A percentile compares a stretch with the other conserved stretches of the same genome.
These are phyloP conservation scores for Thelonectria discophora DNA, from an alignment of 2,329 filamentous ascomycete species.

Conservation along the genomic window DNA sequence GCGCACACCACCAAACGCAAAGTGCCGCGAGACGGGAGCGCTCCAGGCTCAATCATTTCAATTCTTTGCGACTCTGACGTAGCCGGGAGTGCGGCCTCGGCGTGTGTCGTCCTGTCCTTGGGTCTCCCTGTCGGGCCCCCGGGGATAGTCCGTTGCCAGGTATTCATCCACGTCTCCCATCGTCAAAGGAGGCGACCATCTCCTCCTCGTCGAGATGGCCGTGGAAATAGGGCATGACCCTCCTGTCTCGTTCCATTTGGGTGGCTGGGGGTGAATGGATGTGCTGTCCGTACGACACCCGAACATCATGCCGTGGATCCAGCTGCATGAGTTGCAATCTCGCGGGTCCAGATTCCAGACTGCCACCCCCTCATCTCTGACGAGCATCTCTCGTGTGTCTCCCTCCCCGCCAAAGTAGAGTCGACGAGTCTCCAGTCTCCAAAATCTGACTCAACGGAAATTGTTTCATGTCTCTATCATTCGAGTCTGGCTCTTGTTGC, in stretches of 20 bases:
- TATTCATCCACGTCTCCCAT: constrained; percentile 5
- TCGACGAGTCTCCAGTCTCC: constrained; percentile 11
- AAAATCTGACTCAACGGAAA: constrained; percentile 13
- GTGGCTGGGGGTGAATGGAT: constrained; percentile 25
- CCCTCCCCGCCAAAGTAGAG: constrained; percentile 6
- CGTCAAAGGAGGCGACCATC: neutral
- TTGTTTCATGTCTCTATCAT: constrained; percentile 24
- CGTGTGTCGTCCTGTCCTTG: constrained; percentile 26
- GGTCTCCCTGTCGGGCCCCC: constrained; percentile 9
- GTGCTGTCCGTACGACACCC: constrained; percentile 40
- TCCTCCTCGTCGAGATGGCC: neutral
- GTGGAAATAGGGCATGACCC: neutral
- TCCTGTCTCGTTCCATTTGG: constrained; percentile 13
- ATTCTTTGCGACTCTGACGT: constrained; percentile 20
- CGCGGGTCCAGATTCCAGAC: constrained; percentile 14
- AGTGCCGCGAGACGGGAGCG: constrained; percentile 21
- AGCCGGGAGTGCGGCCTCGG: constrained; percentile 11
- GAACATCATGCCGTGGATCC: constrained; percentile 38
- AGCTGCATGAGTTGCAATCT: constrained; percentile 41
- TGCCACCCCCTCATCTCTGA: constrained; percentile 10
- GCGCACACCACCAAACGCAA: constrained; percentile 4
- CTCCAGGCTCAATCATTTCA: constrained; percentile 13
- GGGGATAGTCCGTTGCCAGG: constrained; percentile 3
- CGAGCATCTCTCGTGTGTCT: constrained; percentile 11
- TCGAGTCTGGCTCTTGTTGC: constrained; percentile 23